Evolutionary conservation across 2,329 filamentous ascomycete species (phyloP).

Genomic region (Sclerotinia nivalis): DNA sequence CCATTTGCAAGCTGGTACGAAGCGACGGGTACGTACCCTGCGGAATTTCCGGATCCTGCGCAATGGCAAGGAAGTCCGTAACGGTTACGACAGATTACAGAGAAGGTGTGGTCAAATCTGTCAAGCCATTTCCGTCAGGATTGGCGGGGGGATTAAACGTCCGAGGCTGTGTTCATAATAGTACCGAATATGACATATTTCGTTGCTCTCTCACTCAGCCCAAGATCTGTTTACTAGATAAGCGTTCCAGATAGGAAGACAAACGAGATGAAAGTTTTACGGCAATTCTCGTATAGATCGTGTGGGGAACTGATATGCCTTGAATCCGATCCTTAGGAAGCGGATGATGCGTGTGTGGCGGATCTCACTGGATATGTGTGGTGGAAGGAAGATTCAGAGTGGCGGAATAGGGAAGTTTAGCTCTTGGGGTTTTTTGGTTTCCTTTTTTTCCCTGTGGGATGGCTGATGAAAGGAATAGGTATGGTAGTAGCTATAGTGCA

Average conservation of each 20-base stretch:
- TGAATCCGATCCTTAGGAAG: background rate
- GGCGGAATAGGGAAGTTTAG: background rate
- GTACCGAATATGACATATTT: background rate
- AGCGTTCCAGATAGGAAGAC: constrained; percentile 2
- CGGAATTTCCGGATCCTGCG: background rate
- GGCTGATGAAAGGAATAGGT: background rate
- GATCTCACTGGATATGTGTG: background rate
- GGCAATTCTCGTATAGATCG: constrained; percentile 18
- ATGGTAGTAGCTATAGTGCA: background rate
- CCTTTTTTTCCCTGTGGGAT: background rate
- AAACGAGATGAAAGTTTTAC: constrained; percentile 1
- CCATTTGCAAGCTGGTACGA: background rate
- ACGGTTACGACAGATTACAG: background rate
- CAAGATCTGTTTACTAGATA: background rate
- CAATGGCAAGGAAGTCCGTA: background rate
- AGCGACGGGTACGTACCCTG: background rate
- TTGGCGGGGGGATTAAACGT: background rate
- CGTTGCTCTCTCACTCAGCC: constrained; percentile 14
- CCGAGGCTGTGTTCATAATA: constrained; percentile 2
- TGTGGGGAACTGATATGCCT: background rate
- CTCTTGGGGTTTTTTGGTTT: background rate
- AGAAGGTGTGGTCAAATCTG: background rate
- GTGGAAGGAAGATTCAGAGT: background rate
- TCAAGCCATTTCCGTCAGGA: background rate
- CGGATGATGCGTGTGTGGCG: background rate